A percentile compares a stretch with the other conserved stretches of the same genome.
Evolutionary conservation across 176 grass and related monocot species (phyloP).

Genomic region (Phoenix roebelenii): DNA sequence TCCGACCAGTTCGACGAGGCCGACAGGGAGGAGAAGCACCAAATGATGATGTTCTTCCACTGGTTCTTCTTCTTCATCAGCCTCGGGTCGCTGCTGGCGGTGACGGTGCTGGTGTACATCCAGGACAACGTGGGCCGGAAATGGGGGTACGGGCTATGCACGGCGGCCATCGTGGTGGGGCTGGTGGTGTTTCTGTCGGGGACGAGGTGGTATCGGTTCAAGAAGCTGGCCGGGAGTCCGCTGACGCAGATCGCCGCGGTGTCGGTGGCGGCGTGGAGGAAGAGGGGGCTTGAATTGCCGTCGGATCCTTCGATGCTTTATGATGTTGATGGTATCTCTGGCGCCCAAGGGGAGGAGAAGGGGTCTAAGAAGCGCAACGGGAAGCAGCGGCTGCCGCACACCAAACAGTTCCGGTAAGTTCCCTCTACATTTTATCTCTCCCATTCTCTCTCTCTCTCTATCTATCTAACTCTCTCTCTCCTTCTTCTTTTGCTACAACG

Average conservation of each 20-base stretch:
- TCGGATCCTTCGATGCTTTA: slow-evolving; percentile 43
- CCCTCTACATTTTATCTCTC: not conserved
- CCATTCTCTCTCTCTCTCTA: not conserved
- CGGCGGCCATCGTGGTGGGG: slow-evolving; percentile 33
- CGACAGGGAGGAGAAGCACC: slow-evolving; percentile 30
- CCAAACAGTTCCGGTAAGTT: slow-evolving; percentile 64
- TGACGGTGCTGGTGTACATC: slow-evolving; percentile 85
- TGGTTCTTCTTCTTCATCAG: slow-evolving; percentile 99
- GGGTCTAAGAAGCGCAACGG: slow-evolving; percentile 44
- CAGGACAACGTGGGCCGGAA: slow-evolving; percentile 67
- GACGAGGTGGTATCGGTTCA: slow-evolving; percentile 70
- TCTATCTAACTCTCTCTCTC: too few species aligned
- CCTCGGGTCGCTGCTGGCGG: slow-evolving; percentile 69
- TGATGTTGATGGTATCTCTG: slow-evolving; percentile 23
- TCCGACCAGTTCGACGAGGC: slow-evolving; percentile 91
- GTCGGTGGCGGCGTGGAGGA: slow-evolving; percentile 49
- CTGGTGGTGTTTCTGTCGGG: slow-evolving; percentile 58
- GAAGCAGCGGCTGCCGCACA: slow-evolving; percentile 72
- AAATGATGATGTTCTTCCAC: slow-evolving; percentile 89
- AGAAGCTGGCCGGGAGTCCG: slow-evolving; percentile 67
- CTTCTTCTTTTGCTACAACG: too few species aligned
- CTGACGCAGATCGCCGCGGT: slow-evolving; percentile 76
- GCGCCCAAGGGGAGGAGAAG: slow-evolving; percentile 12
- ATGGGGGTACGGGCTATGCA: slow-evolving; percentile 68
- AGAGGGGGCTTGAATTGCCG: slow-evolving; percentile 40